A percentile compares a stretch with the other conserved stretches of the same genome.
Conservation (phyloP, 2,329 filamentous ascomycete species). For the Escovopsis sp. region DNA sequence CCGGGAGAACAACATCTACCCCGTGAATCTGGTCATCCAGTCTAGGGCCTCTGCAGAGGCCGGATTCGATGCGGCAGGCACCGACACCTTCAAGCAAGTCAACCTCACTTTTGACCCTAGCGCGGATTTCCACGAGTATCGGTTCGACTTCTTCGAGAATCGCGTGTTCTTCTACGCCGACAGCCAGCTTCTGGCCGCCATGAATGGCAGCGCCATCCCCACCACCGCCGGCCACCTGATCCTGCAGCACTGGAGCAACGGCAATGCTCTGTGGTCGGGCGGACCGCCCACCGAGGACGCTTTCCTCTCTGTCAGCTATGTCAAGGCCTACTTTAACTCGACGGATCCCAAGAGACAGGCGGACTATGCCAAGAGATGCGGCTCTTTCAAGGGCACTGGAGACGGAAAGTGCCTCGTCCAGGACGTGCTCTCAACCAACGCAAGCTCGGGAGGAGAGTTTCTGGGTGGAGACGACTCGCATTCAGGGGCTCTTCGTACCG, state of each 20-base stretch:
- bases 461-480: slow-evolving; percentile 4
- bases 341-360: slow-evolving; percentile 22
- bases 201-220: slow-evolving; percentile 44
- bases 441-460: slow-evolving; percentile 10
- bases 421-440: slow-evolving; percentile 9
- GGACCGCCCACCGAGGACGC: slow-evolving; percentile 53
- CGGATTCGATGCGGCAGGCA: slow-evolving; percentile 48
- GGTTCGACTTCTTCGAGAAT: slow-evolving; percentile 55
- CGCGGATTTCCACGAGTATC: slow-evolving; percentile 57
- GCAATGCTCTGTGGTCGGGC: slow-evolving; percentile 54
- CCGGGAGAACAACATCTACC: slow-evolving; percentile 31
- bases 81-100: slow-evolving; percentile 40
- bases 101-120: slow-evolving; percentile 53
- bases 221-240: slow-evolving; percentile 48
- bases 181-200: slow-evolving; percentile 37
- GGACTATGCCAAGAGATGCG: slow-evolving; percentile 6
- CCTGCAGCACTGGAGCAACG: slow-evolving; percentile 67
- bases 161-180: slow-evolving; percentile 58
- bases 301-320: slow-evolving; percentile 48
- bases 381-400: slow-evolving; percentile 1
- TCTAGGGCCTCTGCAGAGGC: slow-evolving; percentile 41
- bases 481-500: background rate
- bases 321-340: slow-evolving; percentile 71
- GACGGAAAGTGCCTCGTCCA: slow-evolving; percentile 12
- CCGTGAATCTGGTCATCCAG: slow-evolving; percentile 64